Percentiles rank a stretch among this genome's conserved stretches.
These are phyloP conservation scores for Sclerotiophoma versabilis DNA, from an alignment of 2,329 filamentous ascomycete genomes.

Conservation along the genomic window DNA sequence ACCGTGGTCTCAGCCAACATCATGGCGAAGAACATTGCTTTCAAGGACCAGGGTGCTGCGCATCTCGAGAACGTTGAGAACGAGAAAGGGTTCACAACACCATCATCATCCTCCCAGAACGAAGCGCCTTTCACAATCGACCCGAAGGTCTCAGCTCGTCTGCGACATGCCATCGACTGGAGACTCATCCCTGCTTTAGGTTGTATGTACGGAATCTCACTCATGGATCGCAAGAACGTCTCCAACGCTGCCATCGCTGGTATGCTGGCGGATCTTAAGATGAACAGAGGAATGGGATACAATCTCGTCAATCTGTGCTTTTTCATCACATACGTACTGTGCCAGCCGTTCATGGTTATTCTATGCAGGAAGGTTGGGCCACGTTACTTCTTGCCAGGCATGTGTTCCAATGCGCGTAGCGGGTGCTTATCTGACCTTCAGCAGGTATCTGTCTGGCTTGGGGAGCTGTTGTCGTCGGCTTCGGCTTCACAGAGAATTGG, in stretches of 20 bases:
- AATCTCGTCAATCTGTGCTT: slow-evolving; percentile 37
- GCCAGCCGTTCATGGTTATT: slow-evolving; percentile 33
- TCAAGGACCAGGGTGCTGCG: slow-evolving; percentile 22
- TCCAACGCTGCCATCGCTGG: slow-evolving; percentile 38
- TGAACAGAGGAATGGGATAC: slow-evolving; percentile 27
- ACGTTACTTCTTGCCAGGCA: slow-evolving; percentile 29
- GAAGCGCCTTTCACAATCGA: slow-evolving; percentile 22
- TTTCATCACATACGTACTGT: slow-evolving; percentile 37
- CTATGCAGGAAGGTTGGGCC: slow-evolving; percentile 30
- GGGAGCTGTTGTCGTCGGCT: slow-evolving; percentile 34
- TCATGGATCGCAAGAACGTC: slow-evolving; percentile 39
- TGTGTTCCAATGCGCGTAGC: background rate
- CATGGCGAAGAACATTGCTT: slow-evolving; percentile 23
- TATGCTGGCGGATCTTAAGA: slow-evolving; percentile 30
- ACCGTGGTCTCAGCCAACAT: background rate
- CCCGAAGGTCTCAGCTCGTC: slow-evolving; percentile 24
- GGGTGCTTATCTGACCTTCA: background rate
- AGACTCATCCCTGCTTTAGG: slow-evolving; percentile 33
- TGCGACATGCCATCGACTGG: slow-evolving; percentile 35
- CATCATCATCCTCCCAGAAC: slow-evolving; percentile 15
- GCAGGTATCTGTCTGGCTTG: slow-evolving; percentile 27
- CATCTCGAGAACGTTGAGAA: slow-evolving; percentile 32
- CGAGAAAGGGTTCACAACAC: slow-evolving; percentile 26
- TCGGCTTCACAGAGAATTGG: slow-evolving; percentile 35
- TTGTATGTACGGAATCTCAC: slow-evolving; percentile 34